Base-by-base conservation (phyloP, 345 rosid genomes). In the Gossypium bickii region DNA sequence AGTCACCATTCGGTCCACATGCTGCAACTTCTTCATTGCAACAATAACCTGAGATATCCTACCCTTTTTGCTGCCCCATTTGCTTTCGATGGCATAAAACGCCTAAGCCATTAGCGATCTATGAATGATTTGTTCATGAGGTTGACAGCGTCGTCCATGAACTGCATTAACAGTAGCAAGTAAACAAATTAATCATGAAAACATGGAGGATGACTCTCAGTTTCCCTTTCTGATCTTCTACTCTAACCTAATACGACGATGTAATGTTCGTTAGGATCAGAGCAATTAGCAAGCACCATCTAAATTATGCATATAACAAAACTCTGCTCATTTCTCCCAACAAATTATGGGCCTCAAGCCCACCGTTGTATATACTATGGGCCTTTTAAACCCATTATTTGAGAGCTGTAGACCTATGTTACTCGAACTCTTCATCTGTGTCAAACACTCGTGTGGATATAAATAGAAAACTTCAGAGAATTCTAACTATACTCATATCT, bases 111-210 rank as follows among this genome's bases (percentile, higher is more conserved):
- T 85, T 83, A 84, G 62, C 94, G 93, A 81, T 92, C 97, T 11
- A 87, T 82, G 79, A 93, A 93, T 2, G 97, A 92, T 83, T 92
- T 90, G 83, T 93, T 85, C 97, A 93, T 93, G 83, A 93, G 87
- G 82, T 83, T 79, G 25, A 90, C 92, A 9, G 96, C 98, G n/a
- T 89, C 84, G 52, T 93, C 98, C 98, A 93, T 87, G 81, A 92
- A 92, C 97, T 93, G 92, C 89, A 90, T 16, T 65, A 25, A 60
- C 60, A 80, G 64, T 43, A 78, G 74, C 72, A 76, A 73, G 29
- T 3, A 55, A 55, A 65, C 63, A 60, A 5, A 72, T 65, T 13
- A 77, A 20, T 45, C 45, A 70, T 51, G 22, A 76, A 27, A 11
- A 34, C 41, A 34, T 34, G 41, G 41, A 34, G 7, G 41, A 34